A percentile compares a stretch with the other conserved stretches of the same genome.
phyloP scores from a whole-genome alignment of 1,284 basidiomycete species.

The Ganoderma leucocontextum region DNA sequence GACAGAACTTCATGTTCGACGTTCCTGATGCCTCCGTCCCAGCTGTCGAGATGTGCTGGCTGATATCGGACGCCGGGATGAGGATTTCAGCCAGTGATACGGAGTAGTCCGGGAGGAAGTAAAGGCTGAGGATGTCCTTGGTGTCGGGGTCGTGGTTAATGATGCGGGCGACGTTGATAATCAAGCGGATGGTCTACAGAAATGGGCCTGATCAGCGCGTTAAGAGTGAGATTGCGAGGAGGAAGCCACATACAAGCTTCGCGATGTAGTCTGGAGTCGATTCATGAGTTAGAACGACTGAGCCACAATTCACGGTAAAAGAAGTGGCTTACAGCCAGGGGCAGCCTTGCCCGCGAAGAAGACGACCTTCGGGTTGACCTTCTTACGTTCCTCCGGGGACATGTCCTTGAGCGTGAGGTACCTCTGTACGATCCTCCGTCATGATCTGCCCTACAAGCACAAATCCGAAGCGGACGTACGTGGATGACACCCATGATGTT shows the following conservation, averaged over 20 bases:
- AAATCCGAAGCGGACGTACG: slow-evolving; percentile 50
- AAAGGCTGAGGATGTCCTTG: slow-evolving; percentile 81
- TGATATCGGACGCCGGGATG: slow-evolving; percentile 91
- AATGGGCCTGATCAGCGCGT: not conserved
- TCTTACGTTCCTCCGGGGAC: slow-evolving; percentile 80
- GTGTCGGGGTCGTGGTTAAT: slow-evolving; percentile 91
- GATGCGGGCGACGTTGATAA: slow-evolving; percentile 87
- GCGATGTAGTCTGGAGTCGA: slow-evolving; percentile 71
- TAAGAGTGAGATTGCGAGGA: no score
- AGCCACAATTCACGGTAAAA: slow-evolving; percentile 4
- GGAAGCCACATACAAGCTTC: slow-evolving; percentile 62
- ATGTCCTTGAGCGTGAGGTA: slow-evolving; percentile 86
- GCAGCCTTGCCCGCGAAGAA: slow-evolving; percentile 94
- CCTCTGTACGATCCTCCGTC: slow-evolving; percentile 53
- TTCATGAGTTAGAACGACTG: not conserved
- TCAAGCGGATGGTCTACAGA: slow-evolving; percentile 84
- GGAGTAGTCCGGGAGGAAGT: slow-evolving; percentile 90
- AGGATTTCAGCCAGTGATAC: slow-evolving; percentile 91
- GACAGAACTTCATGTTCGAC: slow-evolving; percentile 93
- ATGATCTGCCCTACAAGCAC: not conserved
- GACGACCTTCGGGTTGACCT: slow-evolving; percentile 80
- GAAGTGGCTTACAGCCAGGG: slow-evolving; percentile 67
- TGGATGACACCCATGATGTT: slow-evolving; percentile 90
- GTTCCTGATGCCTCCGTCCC: slow-evolving; percentile 91
- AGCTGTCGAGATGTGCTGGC: slow-evolving; percentile 93